Evolutionary conservation across 352 stramenopile genomes (phyloP).

Genomic region (Globisporangium megalacanthum): DNA sequence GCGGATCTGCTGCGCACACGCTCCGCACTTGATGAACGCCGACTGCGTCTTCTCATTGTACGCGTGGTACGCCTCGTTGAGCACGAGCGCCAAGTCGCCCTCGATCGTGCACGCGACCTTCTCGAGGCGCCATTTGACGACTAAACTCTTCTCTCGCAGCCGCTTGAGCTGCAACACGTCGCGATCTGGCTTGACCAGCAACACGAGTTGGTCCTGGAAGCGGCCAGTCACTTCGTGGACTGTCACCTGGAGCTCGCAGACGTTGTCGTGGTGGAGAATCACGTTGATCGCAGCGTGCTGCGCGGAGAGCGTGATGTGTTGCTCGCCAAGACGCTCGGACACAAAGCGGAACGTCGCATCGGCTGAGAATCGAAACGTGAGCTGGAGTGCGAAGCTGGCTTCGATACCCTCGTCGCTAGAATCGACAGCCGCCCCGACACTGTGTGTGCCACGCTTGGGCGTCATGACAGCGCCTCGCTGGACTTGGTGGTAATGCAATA

Average conservation of each 20-base stretch:
- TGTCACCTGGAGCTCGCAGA: constrained; percentile 45
- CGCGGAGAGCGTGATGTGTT: constrained; percentile 29
- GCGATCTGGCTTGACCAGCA: constrained; percentile 48
- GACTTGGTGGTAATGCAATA: constrained; percentile 6
- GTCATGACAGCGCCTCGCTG: constrained; percentile 1
- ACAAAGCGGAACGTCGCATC: constrained; percentile 36
- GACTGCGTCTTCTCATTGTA: constrained; percentile 49
- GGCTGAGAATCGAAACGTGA: constrained; percentile 44
- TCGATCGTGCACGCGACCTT: constrained; percentile 36
- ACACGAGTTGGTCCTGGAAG: constrained; percentile 40
- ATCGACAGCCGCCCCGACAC: neutral
- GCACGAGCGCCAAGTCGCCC: constrained; percentile 33
- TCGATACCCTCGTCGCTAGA: constrained; percentile 7
- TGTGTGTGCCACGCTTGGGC: neutral
- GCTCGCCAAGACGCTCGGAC: constrained; percentile 27
- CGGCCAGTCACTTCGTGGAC: constrained; percentile 35
- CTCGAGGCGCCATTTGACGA: constrained; percentile 51
- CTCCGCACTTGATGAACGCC: constrained; percentile 49
- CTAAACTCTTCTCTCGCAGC: constrained; percentile 24
- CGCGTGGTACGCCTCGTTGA: constrained; percentile 52
- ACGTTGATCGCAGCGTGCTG: constrained; percentile 42
- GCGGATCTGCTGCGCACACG: constrained; percentile 49
- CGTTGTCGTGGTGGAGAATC: constrained; percentile 36
- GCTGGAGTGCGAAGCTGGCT: constrained; percentile 43
- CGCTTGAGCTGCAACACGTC: constrained; percentile 47